Conservation (phyloP, 768 basidiomycete genomes). For the Tubosaeta brunneosetosa region DNA sequence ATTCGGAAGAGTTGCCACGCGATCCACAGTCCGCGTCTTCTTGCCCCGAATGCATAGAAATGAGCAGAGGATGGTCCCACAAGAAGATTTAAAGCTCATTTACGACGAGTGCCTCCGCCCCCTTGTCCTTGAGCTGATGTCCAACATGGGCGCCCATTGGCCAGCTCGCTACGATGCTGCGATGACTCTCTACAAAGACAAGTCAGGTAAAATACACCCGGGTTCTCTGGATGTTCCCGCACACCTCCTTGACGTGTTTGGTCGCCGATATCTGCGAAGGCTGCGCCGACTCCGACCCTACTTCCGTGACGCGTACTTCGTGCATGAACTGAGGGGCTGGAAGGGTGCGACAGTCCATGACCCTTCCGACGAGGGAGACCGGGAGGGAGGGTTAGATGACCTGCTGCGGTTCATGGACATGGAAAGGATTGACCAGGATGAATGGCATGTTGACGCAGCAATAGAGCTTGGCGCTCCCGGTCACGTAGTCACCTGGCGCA, state of each 20-base stretch:
- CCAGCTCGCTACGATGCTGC: background rate
- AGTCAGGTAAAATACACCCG: background rate
- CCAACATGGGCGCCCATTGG: background rate
- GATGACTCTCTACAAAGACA: background rate
- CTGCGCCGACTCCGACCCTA: background rate
- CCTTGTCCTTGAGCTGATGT: background rate
- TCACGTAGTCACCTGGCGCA: background rate
- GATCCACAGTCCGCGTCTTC: background rate
- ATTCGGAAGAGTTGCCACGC: background rate
- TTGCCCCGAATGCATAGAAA: slow-evolving; percentile 1
- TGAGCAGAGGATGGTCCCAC: background rate
- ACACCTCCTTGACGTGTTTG: background rate
- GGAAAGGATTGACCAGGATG: background rate
- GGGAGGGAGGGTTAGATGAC: background rate
- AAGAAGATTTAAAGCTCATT: background rate
- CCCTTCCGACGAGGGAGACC: no score
- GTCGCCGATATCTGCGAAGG: background rate
- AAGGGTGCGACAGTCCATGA: slow-evolving; percentile 5
- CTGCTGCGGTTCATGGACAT: background rate
- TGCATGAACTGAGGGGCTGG: slow-evolving; percentile 8
- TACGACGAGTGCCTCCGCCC: background rate
- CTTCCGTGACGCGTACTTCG: slow-evolving; percentile 8
- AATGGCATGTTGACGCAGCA: slow-evolving; percentile 1
- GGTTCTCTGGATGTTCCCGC: background rate
- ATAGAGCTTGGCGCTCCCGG: no score